These are phyloP conservation scores for Fusarium nisikadoi DNA, from an alignment of 2,329 filamentous ascomycete species.

Conservation along the genomic window DNA sequence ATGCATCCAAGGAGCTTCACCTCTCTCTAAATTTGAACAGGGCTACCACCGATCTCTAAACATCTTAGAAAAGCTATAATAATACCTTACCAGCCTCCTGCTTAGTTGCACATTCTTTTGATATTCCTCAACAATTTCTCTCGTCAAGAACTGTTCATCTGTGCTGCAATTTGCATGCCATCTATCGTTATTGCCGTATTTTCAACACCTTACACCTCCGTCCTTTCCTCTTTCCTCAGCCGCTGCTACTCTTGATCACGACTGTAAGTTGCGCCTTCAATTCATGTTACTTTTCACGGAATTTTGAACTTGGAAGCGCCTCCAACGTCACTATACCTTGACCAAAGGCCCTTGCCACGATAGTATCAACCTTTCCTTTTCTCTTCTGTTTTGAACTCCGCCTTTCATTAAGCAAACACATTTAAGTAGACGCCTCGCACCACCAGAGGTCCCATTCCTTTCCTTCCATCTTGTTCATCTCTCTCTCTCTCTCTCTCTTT, in stretches of 20 bases:
- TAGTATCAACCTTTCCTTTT: constrained; percentile 15
- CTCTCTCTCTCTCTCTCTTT: neutral
- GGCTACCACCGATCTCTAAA: neutral
- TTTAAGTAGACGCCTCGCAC: constrained; percentile 31
- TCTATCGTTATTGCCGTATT: neutral
- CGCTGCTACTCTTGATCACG: neutral
- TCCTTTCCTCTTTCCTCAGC: neutral
- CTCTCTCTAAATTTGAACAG: neutral
- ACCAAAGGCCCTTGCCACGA: constrained; percentile 3
- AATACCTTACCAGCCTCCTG: constrained; percentile 7
- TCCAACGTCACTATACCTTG: constrained; percentile 25
- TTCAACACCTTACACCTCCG: neutral
- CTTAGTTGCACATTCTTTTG: constrained; percentile 10
- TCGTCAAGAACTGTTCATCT: constrained; percentile 4
- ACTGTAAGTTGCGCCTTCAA: constrained; percentile 10
- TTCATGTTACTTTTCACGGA: neutral
- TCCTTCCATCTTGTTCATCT: constrained; percentile 7
- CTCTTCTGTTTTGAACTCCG: neutral
- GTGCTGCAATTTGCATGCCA: constrained; percentile 13
- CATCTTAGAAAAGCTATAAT: constrained; percentile 17
- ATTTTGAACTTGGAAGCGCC: constrained; percentile 9
- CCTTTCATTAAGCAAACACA: constrained; percentile 23
- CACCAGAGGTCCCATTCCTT: neutral
- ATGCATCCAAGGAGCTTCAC: neutral
- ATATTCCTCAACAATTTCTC: neutral